Evolutionary conservation across 805 yeast genomes (phyloP).

Genomic region (Phaffomyces opuntiae): DNA sequence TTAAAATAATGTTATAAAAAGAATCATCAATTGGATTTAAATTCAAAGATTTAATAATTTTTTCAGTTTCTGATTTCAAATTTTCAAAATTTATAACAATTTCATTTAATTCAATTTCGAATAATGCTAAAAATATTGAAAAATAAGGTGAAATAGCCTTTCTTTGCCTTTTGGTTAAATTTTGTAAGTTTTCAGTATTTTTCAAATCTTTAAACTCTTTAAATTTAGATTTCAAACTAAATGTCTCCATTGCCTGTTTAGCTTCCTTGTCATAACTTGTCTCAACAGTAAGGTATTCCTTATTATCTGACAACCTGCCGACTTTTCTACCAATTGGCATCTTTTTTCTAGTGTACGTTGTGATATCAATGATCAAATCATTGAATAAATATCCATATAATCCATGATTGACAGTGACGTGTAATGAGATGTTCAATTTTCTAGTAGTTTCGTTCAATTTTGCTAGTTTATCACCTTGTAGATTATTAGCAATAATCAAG

Average conservation of each 20-base stretch:
- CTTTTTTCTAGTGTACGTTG: conserved; percentile 45
- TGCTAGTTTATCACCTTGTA: conserved; percentile 33
- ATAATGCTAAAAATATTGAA: conserved; percentile 55
- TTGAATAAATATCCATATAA: conserved; percentile 75
- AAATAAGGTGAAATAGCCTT: conserved; percentile 45
- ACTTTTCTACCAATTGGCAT: conserved; percentile 41
- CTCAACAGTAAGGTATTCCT: conserved; percentile 35
- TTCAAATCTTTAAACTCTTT: conserved; percentile 31
- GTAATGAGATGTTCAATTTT: conserved; percentile 52
- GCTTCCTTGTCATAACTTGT: conserved; percentile 27
- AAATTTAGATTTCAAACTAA: conserved; percentile 31
- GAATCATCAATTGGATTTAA: conserved; percentile 36
- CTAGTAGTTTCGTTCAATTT: conserved; percentile 54
- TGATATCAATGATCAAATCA: conserved; percentile 63
- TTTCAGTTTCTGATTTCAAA: conserved; percentile 25
- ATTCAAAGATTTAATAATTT: conserved; percentile 32
- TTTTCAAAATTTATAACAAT: conserved; percentile 19
- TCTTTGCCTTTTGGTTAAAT: conserved; percentile 30
- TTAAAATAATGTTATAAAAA: conserved; percentile 33
- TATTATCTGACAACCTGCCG: conserved; percentile 40
- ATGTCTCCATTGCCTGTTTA: conserved; percentile 29
- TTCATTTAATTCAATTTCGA: conserved; percentile 33
- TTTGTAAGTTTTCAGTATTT: conserved; percentile 18
- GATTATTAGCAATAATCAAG: conserved; percentile 70
- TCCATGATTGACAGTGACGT: conserved; percentile 66